Evolutionary conservation across 2,329 filamentous ascomycete genomes (phyloP), one percentile per base, ranked within the genome.

Genomic region (Stromatinia cepivora): DNA sequence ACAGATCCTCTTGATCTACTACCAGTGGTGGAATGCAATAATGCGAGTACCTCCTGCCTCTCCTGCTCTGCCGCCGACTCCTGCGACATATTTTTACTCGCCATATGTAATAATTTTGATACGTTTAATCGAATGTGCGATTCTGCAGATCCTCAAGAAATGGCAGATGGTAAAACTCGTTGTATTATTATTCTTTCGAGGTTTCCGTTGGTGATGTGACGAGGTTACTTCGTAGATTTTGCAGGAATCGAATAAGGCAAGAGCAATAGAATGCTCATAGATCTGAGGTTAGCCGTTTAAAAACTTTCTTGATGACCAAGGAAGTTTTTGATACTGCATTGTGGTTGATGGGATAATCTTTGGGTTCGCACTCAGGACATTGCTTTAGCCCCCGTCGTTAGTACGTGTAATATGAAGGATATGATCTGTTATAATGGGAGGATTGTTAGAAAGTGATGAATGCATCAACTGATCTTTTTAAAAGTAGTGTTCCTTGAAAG

Each of bases 61-160:
- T 94, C 92, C 82, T 93, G 89, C 77, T 93, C 91, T 72, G 93
- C 84, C 73, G 89, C 87, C 62, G 90, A 87, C 81, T 93, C 91
- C 76, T 94, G 87, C 76, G 90, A 93, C 89, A 92, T 92, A 28
- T 82, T 81, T 63, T 73, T 69, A n/a, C 15, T 53, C 50, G 73
- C 70, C 76, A 78, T 78, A 36, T 52, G n/a, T 28, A 63, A 31
- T 52, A 70, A n/a, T 34, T 28, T 15, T 22, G 11, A 48, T 68
- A 42, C 13, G 8, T 20, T 64, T 20, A n/a, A 54, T 45, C 52
- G 31, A 28, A 31, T 48, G 45, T 68, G 58, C 66, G 10, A 62
- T 64, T 68, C 36, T n/a, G 25, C 28, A 25, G 48, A 34, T 22
- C 10, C 39, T 25, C 57, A 15, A 31, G 58, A 36, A 28, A 15